These are phyloP conservation scores for Sporothrix pallida DNA, from an alignment of 2,329 filamentous ascomycete species.

Conservation along the genomic window DNA sequence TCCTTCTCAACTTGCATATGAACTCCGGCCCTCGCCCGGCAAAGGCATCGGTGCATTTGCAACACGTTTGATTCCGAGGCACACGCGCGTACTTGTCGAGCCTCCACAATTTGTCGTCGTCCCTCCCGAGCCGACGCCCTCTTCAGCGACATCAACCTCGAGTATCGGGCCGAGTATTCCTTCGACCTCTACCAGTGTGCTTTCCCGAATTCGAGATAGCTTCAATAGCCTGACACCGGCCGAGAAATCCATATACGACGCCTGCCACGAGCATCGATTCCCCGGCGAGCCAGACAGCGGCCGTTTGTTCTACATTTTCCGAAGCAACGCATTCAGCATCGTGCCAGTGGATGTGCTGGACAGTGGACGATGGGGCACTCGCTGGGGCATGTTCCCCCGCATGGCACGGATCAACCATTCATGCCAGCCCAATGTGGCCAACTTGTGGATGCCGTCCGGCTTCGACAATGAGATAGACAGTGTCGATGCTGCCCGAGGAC, in stretches of 20 bases:
- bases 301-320: slow-evolving; percentile 45
- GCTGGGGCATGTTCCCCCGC: slow-evolving; percentile 13
- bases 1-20: neutral
- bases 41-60: slow-evolving; percentile 53
- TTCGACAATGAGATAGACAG: no score
- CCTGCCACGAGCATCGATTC: slow-evolving; percentile 43
- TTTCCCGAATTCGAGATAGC: slow-evolving; percentile 37
- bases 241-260: slow-evolving; percentile 41
- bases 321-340: slow-evolving; percentile 50
- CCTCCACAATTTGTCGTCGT: slow-evolving; percentile 45
- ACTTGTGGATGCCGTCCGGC: neutral
- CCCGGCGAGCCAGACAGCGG: slow-evolving; percentile 38
- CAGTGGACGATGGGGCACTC: neutral
- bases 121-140: slow-evolving; percentile 35
- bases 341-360: slow-evolving; percentile 9
- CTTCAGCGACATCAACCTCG: neutral
- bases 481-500: neutral
- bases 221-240: slow-evolving; percentile 40
- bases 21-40: slow-evolving; percentile 38
- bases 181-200: neutral
- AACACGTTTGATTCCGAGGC: slow-evolving; percentile 43
- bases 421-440: slow-evolving; percentile 15
- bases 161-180: neutral
- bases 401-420: slow-evolving; percentile 18
- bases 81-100: slow-evolving; percentile 50